Percentiles rank a stretch among this genome's conserved stretches.
Evolutionary conservation across 345 rosid species (phyloP).

Genomic region (Pugionium dolabratum): DNA sequence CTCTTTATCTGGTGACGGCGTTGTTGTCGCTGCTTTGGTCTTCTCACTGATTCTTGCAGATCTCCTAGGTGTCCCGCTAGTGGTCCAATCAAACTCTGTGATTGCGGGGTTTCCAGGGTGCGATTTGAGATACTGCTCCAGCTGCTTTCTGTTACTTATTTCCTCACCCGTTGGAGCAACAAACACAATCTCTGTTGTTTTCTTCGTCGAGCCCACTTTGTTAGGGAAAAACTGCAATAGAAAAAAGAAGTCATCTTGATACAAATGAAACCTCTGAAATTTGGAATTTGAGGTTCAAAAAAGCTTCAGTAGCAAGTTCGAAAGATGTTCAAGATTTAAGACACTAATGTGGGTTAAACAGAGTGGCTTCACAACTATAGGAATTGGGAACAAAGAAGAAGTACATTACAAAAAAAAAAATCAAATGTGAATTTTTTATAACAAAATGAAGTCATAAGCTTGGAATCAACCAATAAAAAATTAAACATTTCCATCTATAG

Average conservation of each 20-base stretch:
- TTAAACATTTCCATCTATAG: not conserved
- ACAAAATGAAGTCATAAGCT: not conserved
- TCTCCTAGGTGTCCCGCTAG: conserved; percentile 82
- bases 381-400: not conserved
- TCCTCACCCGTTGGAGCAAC: conserved; percentile 82
- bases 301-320: not conserved
- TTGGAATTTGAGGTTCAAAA: not conserved
- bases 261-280: not conserved
- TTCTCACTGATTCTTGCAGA: conserved; percentile 79
- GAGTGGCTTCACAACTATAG: conserved; percentile 8
- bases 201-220: conserved; percentile 62
- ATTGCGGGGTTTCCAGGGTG: conserved; percentile 65
- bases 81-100: conserved; percentile 76
- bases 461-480: not conserved
- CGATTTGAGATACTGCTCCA: conserved; percentile 77
- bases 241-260: conserved; percentile 1
- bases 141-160: conserved; percentile 58
- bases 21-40: conserved; percentile 45
- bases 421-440: not conserved
- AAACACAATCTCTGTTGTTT: conserved; percentile 60
- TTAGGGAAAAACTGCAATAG: conserved; percentile 54
- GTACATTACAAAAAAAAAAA: not conserved
- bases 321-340: not conserved
- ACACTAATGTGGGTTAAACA: not conserved
- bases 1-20: conserved; percentile 68